Conservation (phyloP, 164 flowering plant genomes). For the Liquidambar formosana region DNA sequence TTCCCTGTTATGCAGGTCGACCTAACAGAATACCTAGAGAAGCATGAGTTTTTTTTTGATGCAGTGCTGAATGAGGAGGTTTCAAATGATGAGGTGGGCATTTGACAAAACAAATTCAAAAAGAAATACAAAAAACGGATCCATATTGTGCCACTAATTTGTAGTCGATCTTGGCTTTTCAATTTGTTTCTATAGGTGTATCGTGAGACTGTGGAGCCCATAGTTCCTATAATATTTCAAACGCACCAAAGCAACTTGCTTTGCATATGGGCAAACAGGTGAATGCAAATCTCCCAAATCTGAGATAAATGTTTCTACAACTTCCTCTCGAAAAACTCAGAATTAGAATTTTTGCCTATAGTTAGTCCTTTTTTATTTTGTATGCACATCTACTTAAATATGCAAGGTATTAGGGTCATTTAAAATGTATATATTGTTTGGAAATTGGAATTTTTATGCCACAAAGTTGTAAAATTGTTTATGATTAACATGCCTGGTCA, state of each 20-base stretch:
- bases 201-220: slow-evolving; percentile 90
- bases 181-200: slow-evolving; percentile 57
- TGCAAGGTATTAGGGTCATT: too few species aligned
- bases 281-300: slow-evolving; percentile 2
- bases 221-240: slow-evolving; percentile 91
- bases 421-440: too few species aligned
- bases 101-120: background rate
- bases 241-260: slow-evolving; percentile 97
- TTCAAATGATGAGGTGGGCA: slow-evolving; percentile 90
- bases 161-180: background rate
- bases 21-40: slow-evolving; percentile 86
- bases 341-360: background rate
- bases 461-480: background rate
- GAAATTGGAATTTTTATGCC: background rate
- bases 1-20: slow-evolving; percentile 68
- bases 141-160: background rate
- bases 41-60: slow-evolving; percentile 95
- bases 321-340: background rate
- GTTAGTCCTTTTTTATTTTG: background rate
- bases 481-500: background rate
- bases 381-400: background rate
- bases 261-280: slow-evolving; percentile 99
- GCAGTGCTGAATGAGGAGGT: slow-evolving; percentile 92
- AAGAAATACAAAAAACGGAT: background rate
- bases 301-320: background rate